phyloP scores from a whole-genome alignment of 192 early-diverging fungal species.

The Entomortierella parvispora region DNA sequence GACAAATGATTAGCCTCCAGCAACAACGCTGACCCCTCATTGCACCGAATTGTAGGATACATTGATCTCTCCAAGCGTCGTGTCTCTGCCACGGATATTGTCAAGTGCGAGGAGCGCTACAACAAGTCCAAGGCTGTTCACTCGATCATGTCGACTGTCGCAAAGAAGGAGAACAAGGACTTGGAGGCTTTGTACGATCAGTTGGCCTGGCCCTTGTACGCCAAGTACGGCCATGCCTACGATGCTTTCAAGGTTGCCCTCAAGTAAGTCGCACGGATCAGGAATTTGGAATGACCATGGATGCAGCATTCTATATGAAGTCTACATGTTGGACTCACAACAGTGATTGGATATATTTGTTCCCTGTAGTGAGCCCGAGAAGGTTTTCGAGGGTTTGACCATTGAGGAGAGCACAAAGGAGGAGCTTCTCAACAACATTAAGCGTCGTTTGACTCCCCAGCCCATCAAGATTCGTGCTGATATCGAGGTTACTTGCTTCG shows the following conservation, averaged over 20 bases:
- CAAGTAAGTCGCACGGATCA: conserved; percentile 56
- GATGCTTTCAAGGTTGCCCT: conserved; percentile 96
- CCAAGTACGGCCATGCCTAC: conserved; percentile 93
- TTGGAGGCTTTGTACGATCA: conserved; percentile 85
- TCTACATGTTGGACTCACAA: too few species aligned
- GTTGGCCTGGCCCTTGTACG: conserved; percentile 94
- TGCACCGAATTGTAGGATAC: conserved; percentile 68
- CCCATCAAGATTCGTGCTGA: conserved; percentile 95
- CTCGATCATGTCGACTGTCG: conserved; percentile 85
- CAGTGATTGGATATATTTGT: too few species aligned
- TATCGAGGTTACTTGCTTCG: conserved; percentile 91
- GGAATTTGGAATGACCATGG: background rate
- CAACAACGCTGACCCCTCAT: too few species aligned
- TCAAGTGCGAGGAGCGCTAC: conserved; percentile 90
- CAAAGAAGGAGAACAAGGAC: conserved; percentile 78
- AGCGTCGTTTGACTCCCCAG: conserved; percentile 91
- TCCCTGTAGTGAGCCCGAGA: conserved; percentile 76
- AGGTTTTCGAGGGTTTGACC: conserved; percentile 81
- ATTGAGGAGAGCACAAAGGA: conserved; percentile 66
- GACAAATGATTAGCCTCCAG: too few species aligned
- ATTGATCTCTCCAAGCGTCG: conserved; percentile 97
- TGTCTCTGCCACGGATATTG: conserved; percentile 87
- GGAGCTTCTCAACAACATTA: conserved; percentile 84
- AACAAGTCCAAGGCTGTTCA: conserved; percentile 91
- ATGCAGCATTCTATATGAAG: too few species aligned